These are phyloP conservation scores for Fusarium siculi DNA, from an alignment of 2,329 filamentous ascomycete genomes.

Conservation along the genomic window DNA sequence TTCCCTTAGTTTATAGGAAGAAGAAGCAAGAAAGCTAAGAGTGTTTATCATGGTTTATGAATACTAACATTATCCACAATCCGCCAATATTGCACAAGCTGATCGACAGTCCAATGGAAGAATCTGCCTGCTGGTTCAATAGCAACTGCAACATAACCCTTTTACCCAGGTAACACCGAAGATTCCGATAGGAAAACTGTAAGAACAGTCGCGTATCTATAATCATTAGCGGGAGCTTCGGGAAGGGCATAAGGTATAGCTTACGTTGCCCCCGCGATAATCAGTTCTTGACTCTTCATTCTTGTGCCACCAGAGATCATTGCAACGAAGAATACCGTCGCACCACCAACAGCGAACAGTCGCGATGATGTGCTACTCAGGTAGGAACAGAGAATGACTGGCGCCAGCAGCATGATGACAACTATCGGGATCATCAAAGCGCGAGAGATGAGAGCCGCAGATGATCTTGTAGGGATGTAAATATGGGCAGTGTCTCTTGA, in stretches of 20 bases:
- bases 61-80: background rate
- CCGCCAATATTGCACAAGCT: background rate
- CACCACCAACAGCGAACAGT: background rate
- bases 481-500: background rate
- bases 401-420: background rate
- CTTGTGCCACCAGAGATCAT: background rate
- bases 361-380: background rate
- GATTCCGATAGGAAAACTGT: background rate
- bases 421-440: background rate
- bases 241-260: accelerated
- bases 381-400: background rate
- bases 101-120: background rate
- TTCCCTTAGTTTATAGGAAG: no score
- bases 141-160: accelerated
- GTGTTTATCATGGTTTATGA: no score
- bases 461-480: background rate
- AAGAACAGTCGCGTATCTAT: background rate
- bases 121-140: accelerated
- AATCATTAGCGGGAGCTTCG: accelerated
- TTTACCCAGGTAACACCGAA: background rate
- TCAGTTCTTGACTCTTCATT: background rate
- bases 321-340: background rate
- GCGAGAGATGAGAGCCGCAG: background rate
- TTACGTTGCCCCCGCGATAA: background rate
- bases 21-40: no score